These are phyloP conservation scores for Trichoderma parareesei DNA, from an alignment of 495 filamentous ascomycete species.

Conservation along the genomic window DNA sequence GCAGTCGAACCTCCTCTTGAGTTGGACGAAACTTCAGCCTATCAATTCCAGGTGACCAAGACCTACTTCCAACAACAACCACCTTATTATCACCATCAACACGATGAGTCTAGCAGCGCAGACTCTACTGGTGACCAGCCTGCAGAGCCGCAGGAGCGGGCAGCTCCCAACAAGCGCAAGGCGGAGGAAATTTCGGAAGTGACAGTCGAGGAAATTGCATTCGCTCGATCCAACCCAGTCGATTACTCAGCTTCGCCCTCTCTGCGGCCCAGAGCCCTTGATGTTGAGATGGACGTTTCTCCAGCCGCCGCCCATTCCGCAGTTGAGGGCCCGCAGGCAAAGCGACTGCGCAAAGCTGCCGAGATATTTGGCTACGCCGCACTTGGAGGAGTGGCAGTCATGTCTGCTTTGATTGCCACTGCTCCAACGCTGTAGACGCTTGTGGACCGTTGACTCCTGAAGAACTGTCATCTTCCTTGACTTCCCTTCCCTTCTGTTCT, in stretches of 20 bases:
- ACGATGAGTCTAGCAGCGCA: not conserved
- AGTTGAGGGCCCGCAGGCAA: constrained; percentile 14
- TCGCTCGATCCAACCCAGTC: not conserved
- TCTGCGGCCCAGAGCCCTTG: not conserved
- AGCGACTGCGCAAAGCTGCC: constrained; percentile 22
- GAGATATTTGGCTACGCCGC: constrained; percentile 25
- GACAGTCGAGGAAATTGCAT: not conserved
- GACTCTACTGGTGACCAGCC: not conserved
- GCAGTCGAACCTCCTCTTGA: constrained; percentile 16
- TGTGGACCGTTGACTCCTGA: not conserved
- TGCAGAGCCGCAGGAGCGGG: not conserved
- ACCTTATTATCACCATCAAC: not conserved
- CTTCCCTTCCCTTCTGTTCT: not conserved
- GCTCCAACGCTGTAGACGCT: constrained; percentile 21
- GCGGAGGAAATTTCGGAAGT: constrained; percentile 1
- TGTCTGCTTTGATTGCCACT: constrained; percentile 27
- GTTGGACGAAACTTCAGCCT: constrained; percentile 34
- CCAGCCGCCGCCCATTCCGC: no score
- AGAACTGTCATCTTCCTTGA: not conserved
- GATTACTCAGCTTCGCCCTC: not conserved
- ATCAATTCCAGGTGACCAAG: constrained; percentile 12
- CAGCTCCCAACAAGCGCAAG: not conserved
- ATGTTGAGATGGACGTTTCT: not conserved
- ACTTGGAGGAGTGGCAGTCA: constrained; percentile 24
- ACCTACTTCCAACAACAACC: not conserved